Conservation (phyloP, 2,329 filamentous ascomycete genomes). For the Penicillium brasilianum region DNA sequence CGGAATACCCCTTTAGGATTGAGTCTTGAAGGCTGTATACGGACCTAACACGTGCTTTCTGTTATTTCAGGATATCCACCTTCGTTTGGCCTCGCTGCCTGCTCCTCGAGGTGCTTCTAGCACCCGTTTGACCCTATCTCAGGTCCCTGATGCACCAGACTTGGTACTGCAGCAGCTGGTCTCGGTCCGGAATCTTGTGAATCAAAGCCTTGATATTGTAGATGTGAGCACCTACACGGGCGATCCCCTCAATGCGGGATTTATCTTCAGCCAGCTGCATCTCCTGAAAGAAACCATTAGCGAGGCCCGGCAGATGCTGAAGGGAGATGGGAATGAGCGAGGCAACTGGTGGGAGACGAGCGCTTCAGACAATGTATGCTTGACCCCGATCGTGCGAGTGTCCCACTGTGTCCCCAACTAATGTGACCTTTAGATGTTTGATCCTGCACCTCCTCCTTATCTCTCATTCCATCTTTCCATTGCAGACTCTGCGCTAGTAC, state of each 20-base stretch:
- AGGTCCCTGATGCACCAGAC: constrained; percentile 59
- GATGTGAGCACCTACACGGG: constrained; percentile 76
- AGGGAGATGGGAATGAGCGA: constrained; percentile 58
- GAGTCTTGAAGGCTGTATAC: neutral
- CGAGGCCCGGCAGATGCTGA: constrained; percentile 64
- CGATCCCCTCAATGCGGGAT: constrained; percentile 63
- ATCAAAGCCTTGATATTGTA: constrained; percentile 81
- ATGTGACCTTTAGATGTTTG: constrained; percentile 54
- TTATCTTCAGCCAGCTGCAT: constrained; percentile 63
- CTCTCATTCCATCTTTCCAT: constrained; percentile 76
- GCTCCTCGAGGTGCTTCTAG: constrained; percentile 57
- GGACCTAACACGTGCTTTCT: neutral
- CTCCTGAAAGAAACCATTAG: constrained; percentile 65
- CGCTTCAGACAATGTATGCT: constrained; percentile 62
- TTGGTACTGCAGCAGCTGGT: constrained; percentile 72
- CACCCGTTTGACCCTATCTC: constrained; percentile 59
- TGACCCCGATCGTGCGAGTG: neutral
- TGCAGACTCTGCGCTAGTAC: constrained; percentile 71
- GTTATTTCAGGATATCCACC: constrained; percentile 67
- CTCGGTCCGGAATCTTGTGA: constrained; percentile 75
- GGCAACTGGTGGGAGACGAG: constrained; percentile 62
- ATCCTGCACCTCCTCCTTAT: constrained; percentile 65
- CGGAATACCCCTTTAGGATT: neutral
- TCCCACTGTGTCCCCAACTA: neutral
- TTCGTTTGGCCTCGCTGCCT: constrained; percentile 66